phyloP scores from a whole-genome alignment of 805 yeast species.

The Cyberlindnera saturnus region DNA sequence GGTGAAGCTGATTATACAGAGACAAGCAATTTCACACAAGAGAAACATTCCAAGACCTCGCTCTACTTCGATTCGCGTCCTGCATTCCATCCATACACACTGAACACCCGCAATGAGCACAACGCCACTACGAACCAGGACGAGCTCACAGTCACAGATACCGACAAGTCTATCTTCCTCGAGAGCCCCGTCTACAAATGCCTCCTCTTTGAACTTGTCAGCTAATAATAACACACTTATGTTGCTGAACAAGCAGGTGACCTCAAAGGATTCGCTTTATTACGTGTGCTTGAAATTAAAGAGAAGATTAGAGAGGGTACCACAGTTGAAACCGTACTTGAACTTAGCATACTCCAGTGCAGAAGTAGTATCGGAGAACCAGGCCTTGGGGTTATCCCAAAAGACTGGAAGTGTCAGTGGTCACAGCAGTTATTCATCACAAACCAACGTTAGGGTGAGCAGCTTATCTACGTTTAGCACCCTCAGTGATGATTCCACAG shows the following conservation, averaged over 20 bases:
- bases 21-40: too few relatives aligned
- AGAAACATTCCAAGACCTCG: neutral
- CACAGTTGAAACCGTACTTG: conserved; percentile 65
- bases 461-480: conserved; percentile 28
- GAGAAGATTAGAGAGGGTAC: conserved; percentile 48
- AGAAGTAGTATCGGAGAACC: conserved; percentile 66
- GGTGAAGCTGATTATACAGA: too few relatives aligned
- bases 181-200: conserved; percentile 8
- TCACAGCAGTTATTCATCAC: conserved; percentile 5
- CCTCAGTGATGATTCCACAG: conserved; percentile 27
- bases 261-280: conserved; percentile 61
- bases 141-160: neutral
- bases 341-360: conserved; percentile 59
- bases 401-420: conserved; percentile 18
- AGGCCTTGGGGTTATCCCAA: conserved; percentile 46
- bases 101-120: neutral
- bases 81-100: neutral
- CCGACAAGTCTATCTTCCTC: conserved; percentile 1
- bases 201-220: conserved; percentile 7
- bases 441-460: conserved; percentile 26
- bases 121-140: neutral
- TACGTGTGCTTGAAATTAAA: conserved; percentile 57
- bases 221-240: conserved; percentile 24
- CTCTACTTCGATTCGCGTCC: neutral
- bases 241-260: conserved; percentile 59